Percentiles rank a stretch among this genome's conserved stretches.
These are phyloP conservation scores for Diaporthe citriasiana DNA, from an alignment of 2,329 filamentous ascomycete species.

Conservation along the genomic window DNA sequence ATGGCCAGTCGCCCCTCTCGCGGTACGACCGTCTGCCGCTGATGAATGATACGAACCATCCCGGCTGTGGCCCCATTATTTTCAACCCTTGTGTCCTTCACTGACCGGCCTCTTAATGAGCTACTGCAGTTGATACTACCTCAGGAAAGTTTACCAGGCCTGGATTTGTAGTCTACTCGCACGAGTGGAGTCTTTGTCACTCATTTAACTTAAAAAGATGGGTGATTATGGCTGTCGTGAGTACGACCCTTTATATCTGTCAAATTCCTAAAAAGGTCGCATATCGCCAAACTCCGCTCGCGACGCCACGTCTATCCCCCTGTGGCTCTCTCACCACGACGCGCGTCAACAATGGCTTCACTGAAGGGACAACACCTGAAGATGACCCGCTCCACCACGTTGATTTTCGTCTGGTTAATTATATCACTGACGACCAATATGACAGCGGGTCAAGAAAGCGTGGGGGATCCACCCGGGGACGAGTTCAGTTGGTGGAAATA, in stretches of 20 bases:
- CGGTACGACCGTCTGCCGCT: background rate
- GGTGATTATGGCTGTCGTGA: constrained; percentile 30
- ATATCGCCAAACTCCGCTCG: background rate
- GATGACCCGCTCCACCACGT: background rate
- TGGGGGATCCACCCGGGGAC: background rate
- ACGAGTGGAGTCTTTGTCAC: background rate
- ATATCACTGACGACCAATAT: constrained; percentile 2
- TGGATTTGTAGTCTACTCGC: background rate
- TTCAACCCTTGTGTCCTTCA: background rate
- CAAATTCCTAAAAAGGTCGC: background rate
- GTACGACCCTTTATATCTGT: background rate
- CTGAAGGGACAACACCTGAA: too few relatives aligned
- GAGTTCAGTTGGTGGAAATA: constrained; percentile 41
- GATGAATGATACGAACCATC: constrained; percentile 1
- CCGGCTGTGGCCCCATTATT: background rate
- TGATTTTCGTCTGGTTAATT: background rate
- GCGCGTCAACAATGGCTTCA: constrained; percentile 18
- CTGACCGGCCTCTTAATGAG: background rate
- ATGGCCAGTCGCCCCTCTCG: background rate
- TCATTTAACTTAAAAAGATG: constrained; percentile 11
- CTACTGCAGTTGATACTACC: background rate
- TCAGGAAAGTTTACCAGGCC: background rate
- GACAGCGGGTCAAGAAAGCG: constrained; percentile 1
- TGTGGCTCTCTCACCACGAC: background rate
- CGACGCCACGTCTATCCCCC: background rate